These are phyloP conservation scores for Termitomyces sp. DNA, from an alignment of 1,284 basidiomycete species.

Conservation along the genomic window DNA sequence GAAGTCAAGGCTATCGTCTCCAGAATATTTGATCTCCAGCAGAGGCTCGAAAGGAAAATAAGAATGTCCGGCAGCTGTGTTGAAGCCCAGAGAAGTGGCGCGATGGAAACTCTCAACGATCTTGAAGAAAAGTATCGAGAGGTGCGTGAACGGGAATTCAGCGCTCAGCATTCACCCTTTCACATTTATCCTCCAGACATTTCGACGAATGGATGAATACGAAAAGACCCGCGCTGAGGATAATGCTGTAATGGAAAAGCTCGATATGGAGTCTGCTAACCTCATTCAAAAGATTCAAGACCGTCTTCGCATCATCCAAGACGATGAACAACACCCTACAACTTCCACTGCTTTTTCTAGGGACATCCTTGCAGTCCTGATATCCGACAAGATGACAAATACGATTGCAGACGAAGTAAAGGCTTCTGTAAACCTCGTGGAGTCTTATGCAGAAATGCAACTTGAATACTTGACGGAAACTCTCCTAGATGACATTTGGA, in stretches of 20 bases:
- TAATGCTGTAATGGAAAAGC: background rate
- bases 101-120: background rate
- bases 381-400: slow-evolving; percentile 5
- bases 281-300: background rate
- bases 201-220: slow-evolving; percentile 5
- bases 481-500: background rate
- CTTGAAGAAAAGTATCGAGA: slow-evolving; percentile 3
- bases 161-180: no score
- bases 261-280: background rate
- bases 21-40: slow-evolving; percentile 1
- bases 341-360: background rate
- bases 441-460: background rate
- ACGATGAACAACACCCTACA: background rate
- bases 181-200: background rate
- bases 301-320: slow-evolving; percentile 1
- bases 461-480: background rate
- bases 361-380: slow-evolving; percentile 1
- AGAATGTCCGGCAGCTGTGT: background rate
- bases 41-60: background rate
- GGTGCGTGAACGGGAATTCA: background rate
- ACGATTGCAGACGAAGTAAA: background rate
- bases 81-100: background rate
- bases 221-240: slow-evolving; percentile 4
- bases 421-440: background rate
- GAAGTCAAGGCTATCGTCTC: background rate